These are phyloP conservation scores for Musa balbisiana DNA, from an alignment of 202 grass and related monocot species.

Conservation along the genomic window DNA sequence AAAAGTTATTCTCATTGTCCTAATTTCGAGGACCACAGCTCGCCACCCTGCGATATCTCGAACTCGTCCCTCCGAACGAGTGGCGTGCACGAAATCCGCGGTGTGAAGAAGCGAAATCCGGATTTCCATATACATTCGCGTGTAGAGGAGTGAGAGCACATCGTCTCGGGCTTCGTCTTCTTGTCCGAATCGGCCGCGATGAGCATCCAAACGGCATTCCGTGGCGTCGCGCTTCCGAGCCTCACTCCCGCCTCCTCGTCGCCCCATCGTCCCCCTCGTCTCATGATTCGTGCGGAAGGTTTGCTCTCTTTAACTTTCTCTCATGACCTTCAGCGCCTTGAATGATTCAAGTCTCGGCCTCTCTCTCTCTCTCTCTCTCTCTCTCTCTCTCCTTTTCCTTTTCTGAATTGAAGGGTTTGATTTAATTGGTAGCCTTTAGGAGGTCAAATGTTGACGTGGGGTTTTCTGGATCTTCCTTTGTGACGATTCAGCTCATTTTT, in stretches of 20 bases:
- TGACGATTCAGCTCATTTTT: neutral
- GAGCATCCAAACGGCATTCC: constrained; percentile 12
- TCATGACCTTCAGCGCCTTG: neutral
- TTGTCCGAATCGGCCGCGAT: neutral
- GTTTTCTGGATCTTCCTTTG: neutral
- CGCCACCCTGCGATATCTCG: neutral
- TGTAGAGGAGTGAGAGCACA: neutral
- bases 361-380: neutral
- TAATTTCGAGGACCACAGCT: too few species aligned
- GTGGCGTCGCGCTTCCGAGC: constrained; percentile 3
- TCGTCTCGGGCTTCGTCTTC: neutral
- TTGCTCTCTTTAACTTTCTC: neutral
- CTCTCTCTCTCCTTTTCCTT: too few species aligned
- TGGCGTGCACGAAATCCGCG: constrained; percentile 4
- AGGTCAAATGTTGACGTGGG: neutral
- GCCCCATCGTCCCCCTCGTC: neutral
- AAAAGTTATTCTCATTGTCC: too few species aligned
- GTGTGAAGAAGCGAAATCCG: neutral
- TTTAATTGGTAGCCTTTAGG: neutral
- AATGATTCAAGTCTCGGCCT: neutral
- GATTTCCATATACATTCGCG: neutral
- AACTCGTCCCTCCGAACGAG: neutral
- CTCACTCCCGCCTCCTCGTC: neutral
- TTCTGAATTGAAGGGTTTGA: neutral
- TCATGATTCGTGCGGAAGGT: constrained; percentile 11